Conservation (phyloP, 2,329 filamentous ascomycete genomes). For the Aspergillus pseudoviridinutans region DNA sequence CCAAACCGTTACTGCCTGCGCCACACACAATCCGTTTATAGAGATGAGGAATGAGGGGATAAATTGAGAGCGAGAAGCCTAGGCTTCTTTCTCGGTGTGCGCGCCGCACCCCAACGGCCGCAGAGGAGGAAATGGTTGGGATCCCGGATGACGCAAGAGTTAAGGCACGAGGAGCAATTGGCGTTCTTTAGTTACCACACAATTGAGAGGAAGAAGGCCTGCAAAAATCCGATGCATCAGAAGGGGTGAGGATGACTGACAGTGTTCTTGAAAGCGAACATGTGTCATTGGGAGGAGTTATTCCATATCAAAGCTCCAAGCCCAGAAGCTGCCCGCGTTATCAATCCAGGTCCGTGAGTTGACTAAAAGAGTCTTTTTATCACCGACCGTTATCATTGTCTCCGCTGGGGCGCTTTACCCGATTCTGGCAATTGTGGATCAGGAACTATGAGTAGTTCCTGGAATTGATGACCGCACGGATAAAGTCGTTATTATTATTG, state of each 20-base stretch:
- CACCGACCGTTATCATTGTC: neutral
- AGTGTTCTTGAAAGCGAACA: neutral
- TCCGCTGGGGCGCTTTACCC: neutral
- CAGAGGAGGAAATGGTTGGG: conserved; percentile 2
- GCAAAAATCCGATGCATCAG: neutral
- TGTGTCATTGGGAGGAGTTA: neutral
- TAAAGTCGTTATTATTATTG: neutral
- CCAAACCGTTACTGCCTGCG: neutral
- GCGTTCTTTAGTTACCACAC: conserved; percentile 7
- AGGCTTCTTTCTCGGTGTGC: neutral
- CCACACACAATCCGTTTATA: neutral
- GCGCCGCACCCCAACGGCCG: neutral
- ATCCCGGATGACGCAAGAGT: conserved; percentile 17
- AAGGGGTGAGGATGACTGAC: neutral
- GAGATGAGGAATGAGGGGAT: neutral
- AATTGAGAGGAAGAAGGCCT: neutral
- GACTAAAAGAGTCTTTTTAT: neutral
- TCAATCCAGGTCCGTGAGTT: neutral
- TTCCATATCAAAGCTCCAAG: neutral
- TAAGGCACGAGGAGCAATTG: conserved; percentile 8
- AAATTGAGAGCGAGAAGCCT: neutral
- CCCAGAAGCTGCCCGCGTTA: neutral
- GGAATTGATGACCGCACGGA: neutral
- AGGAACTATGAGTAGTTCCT: neutral
- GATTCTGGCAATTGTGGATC: neutral